These are phyloP conservation scores for Trapa incisa DNA, from an alignment of 345 rosid species.

Conservation along the genomic window DNA sequence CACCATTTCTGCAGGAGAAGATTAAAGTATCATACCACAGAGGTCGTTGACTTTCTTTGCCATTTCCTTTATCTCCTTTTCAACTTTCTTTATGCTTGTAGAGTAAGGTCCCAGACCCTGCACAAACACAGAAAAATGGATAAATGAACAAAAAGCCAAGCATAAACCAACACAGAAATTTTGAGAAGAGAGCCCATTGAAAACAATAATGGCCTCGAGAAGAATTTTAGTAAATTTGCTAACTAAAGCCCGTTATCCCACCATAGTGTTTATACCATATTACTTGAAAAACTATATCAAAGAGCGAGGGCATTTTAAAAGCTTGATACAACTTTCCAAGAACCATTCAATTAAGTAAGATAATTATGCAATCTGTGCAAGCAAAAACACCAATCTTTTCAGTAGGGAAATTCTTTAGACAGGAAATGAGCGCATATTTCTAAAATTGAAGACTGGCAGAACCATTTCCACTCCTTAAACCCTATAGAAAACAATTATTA, in stretches of 20 bases:
- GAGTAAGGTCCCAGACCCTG: conserved; percentile 97
- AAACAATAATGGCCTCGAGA: too few relatives aligned
- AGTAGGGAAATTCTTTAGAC: background rate
- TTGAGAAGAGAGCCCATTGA: background rate
- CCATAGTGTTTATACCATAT: too few relatives aligned
- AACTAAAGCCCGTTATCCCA: too few relatives aligned
- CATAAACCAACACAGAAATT: background rate
- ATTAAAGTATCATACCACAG: conserved; percentile 40
- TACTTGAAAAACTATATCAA: too few relatives aligned
- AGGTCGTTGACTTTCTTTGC: conserved; percentile 85
- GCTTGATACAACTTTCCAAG: background rate
- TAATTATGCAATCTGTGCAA: background rate
- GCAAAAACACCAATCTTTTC: background rate
- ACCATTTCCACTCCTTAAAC: background rate
- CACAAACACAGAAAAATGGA: background rate
- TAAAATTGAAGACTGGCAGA: background rate
- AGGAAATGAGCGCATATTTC: background rate
- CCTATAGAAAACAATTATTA: background rate
- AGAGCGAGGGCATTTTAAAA: too few relatives aligned
- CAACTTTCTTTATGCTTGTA: conserved; percentile 65
- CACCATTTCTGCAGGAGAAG: background rate
- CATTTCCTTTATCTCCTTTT: conserved; percentile 84
- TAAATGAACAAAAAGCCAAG: background rate
- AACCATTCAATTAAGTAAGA: background rate
- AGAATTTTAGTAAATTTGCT: too few relatives aligned